Evolutionary conservation across 768 basidiomycete species (phyloP).

Genomic region (Mycena haematopus): DNA sequence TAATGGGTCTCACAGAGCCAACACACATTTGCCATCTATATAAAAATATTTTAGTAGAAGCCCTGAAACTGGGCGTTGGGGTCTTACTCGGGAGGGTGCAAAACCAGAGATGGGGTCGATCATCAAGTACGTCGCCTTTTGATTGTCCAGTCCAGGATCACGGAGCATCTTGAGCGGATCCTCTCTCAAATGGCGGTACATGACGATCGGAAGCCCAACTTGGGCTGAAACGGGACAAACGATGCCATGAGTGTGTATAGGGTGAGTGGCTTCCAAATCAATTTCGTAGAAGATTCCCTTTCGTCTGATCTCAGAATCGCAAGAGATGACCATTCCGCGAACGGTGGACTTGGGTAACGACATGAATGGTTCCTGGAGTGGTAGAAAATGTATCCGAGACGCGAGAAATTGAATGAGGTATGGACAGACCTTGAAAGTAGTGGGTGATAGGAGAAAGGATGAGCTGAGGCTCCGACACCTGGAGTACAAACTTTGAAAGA

Average conservation of each 20-base stretch:
- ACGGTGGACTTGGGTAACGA: neutral
- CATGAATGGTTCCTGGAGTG: no score
- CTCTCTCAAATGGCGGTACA: conserved; percentile 35
- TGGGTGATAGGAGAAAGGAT: no score
- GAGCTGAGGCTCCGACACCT: no score
- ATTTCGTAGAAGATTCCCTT: neutral
- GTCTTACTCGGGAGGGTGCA: conserved; percentile 34
- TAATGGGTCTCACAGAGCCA: conserved; percentile 12
- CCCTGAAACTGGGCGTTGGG: neutral
- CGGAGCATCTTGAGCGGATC: conserved; percentile 32
- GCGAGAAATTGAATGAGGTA: no score
- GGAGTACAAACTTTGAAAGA: no score
- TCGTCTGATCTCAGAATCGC: neutral
- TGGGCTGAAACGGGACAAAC: conserved; percentile 35
- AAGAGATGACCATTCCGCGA: neutral
- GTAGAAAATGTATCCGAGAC: no score
- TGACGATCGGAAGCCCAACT: conserved; percentile 38
- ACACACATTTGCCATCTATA: conserved; percentile 26
- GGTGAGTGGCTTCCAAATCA: conserved; percentile 29
- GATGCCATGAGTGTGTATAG: conserved; percentile 35
- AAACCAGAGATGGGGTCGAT: conserved; percentile 36
- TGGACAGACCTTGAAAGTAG: no score
- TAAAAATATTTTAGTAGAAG: neutral
- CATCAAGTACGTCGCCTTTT: conserved; percentile 37
- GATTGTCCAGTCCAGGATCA: conserved; percentile 37